Percentiles rank a stretch among this genome's conserved stretches.
These are phyloP conservation scores for Nicotiana tomentosiformis DNA, from an alignment of 257 asterid genomes.

Conservation along the genomic window DNA sequence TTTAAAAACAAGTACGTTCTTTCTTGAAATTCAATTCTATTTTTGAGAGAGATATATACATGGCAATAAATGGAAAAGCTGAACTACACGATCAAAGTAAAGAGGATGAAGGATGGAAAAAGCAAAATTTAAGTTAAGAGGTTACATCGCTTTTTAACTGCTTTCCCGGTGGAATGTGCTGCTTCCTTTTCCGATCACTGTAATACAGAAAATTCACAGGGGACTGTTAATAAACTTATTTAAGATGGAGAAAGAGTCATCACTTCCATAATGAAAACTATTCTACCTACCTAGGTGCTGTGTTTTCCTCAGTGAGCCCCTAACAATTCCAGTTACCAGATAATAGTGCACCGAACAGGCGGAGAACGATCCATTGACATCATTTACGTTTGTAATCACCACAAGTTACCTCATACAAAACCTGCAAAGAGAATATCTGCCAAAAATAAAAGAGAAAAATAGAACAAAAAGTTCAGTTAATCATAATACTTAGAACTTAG, in stretches of 20 bases:
- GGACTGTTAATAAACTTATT: not conserved
- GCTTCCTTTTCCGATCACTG: not conserved
- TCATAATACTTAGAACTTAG: not conserved
- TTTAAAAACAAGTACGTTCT: not conserved
- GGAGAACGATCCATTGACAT: not conserved
- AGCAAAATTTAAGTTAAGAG: not conserved
- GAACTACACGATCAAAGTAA: not conserved
- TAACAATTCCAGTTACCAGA: not conserved
- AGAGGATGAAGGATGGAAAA: not conserved
- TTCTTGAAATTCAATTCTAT: not conserved
- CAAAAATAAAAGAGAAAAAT: not conserved
- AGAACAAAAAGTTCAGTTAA: not conserved
- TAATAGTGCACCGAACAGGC: not conserved
- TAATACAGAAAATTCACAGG: not conserved
- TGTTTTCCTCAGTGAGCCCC: not conserved
- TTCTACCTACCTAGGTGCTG: not conserved
- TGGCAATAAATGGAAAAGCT: not conserved
- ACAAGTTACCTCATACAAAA: not conserved
- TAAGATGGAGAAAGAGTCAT: not conserved
- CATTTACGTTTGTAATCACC: not conserved
- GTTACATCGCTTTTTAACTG: not conserved
- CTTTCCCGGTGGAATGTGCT: not conserved
- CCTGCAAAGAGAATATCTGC: constrained; percentile 1
- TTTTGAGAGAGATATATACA: not conserved
- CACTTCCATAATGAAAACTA: not conserved